phyloP scores from a whole-genome alignment of 176 grass and related monocot genomes.

The Musa schizocarpa region DNA sequence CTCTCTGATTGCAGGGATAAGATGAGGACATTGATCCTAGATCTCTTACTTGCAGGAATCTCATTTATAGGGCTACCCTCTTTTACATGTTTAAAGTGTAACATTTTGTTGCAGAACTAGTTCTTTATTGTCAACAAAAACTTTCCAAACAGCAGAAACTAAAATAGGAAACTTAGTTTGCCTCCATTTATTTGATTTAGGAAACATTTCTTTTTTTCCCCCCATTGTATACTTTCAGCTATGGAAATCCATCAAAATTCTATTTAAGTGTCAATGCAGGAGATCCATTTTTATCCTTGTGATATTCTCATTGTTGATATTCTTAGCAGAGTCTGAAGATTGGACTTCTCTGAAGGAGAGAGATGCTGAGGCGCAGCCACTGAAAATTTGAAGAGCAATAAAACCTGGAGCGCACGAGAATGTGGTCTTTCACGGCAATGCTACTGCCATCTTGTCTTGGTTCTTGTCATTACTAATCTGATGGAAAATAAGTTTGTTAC shows the following conservation, averaged over 20 bases:
- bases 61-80: too few relatives aligned
- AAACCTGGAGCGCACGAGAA: neutral
- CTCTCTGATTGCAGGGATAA: too few relatives aligned
- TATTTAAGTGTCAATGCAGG: neutral
- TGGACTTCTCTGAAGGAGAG: constrained; percentile 11
- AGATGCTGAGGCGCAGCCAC: constrained; percentile 6
- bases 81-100: too few relatives aligned
- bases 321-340: constrained; percentile 11
- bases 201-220: too few relatives aligned
- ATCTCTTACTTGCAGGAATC: too few relatives aligned
- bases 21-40: too few relatives aligned
- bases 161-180: too few relatives aligned
- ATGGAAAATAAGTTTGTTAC: neutral
- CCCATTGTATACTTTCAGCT: too few relatives aligned
- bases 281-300: neutral
- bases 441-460: neutral
- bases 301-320: neutral
- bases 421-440: neutral
- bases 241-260: neutral
- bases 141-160: too few relatives aligned
- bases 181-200: too few relatives aligned
- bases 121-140: too few relatives aligned
- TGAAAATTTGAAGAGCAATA: neutral
- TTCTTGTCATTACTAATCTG: neutral
- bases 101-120: too few relatives aligned